Conservation (phyloP, 1,284 basidiomycete species). For the Coniferiporia weirii region DNA sequence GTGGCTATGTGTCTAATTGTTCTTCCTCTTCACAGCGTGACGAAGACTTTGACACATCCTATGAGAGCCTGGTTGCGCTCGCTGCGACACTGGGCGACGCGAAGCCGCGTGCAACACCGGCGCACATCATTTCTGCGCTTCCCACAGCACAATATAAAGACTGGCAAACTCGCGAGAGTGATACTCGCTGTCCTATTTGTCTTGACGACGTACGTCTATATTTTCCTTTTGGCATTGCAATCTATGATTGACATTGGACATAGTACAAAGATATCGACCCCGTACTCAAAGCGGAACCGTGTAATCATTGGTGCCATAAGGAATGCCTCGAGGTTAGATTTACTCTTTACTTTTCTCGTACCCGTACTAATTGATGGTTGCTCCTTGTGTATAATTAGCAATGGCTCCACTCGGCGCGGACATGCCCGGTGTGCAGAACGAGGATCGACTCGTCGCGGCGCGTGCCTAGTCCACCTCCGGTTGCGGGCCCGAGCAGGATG, state of each 20-base stretch:
- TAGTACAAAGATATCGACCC: constrained; percentile 57
- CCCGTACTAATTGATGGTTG: not conserved
- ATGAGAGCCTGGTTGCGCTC: constrained; percentile 59
- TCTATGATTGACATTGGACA: constrained; percentile 16
- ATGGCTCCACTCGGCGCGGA: constrained; percentile 61
- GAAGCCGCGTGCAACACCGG: constrained; percentile 54
- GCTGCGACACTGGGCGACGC: constrained; percentile 57
- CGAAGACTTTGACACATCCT: constrained; percentile 66
- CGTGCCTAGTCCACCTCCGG: constrained; percentile 8
- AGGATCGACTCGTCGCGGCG: constrained; percentile 11
- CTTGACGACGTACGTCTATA: constrained; percentile 63
- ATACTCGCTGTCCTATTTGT: constrained; percentile 72
- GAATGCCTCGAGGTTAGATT: constrained; percentile 59
- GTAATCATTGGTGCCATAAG: constrained; percentile 72
- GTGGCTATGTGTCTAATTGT: not conserved
- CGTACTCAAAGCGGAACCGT: constrained; percentile 59
- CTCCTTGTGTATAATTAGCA: constrained; percentile 22
- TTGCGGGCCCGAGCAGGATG: constrained; percentile 11
- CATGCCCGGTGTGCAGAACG: constrained; percentile 64
- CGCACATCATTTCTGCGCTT: constrained; percentile 50
- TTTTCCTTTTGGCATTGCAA: constrained; percentile 1
- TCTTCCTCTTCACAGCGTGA: constrained; percentile 44
- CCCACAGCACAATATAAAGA: constrained; percentile 59
- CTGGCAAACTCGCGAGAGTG: constrained; percentile 57
- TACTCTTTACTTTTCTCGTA: not conserved